A percentile compares a stretch with the other conserved stretches of the same genome.
phyloP scores from a whole-genome alignment of 2,329 filamentous ascomycete genomes.

The Pestalotiopsis sp. region DNA sequence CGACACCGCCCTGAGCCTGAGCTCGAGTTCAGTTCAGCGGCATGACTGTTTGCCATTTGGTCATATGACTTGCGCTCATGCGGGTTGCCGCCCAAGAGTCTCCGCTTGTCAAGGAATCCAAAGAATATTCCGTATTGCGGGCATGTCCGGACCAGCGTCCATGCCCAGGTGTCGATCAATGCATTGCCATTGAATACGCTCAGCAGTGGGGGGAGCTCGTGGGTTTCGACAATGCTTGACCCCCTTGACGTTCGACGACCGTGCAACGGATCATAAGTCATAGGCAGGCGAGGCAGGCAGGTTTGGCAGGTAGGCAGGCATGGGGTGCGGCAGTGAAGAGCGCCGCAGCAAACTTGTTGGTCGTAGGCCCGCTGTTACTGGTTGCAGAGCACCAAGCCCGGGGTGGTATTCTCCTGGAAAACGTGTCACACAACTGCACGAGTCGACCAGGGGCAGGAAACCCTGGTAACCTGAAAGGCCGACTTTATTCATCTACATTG shows the following conservation, averaged over 20 bases:
- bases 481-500: neutral
- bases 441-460: neutral
- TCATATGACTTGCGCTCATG: slow-evolving; percentile 10
- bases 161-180: slow-evolving; percentile 2
- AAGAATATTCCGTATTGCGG: neutral
- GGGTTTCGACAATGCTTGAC: neutral
- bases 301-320: neutral
- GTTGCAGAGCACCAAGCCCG: neutral
- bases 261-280: neutral
- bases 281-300: no score
- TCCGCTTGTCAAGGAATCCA: slow-evolving; percentile 1
- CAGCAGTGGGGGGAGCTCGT: neutral
- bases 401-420: neutral
- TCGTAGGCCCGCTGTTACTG: neutral
- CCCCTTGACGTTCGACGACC: neutral
- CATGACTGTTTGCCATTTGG: neutral
- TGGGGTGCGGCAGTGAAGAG: neutral
- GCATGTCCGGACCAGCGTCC: slow-evolving; percentile 1
- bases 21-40: neutral
- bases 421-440: neutral
- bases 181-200: neutral
- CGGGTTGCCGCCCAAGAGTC: slow-evolving; percentile 2
- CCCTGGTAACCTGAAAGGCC: neutral
- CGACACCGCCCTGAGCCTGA: neutral
- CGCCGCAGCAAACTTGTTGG: neutral